Conservation (phyloP, 2,329 filamentous ascomycete species). For the Elsinoe ampelina region DNA sequence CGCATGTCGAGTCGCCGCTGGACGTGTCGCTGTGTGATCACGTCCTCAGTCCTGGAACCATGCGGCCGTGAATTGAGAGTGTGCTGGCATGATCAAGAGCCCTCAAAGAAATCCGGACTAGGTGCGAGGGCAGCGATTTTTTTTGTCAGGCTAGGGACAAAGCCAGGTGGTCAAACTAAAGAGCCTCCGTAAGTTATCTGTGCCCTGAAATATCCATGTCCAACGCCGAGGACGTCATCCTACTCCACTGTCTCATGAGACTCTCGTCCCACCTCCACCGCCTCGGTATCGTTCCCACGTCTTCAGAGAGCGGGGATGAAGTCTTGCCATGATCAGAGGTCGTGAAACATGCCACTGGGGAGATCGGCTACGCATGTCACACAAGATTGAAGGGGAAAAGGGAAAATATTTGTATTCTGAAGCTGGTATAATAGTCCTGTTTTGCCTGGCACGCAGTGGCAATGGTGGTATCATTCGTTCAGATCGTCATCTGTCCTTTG, state of each 20-base stretch:
- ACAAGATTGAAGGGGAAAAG: background rate
- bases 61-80: background rate
- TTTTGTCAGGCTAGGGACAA: background rate
- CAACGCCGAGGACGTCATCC: background rate
- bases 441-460: constrained; percentile 8
- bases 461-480: constrained; percentile 11
- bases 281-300: no score
- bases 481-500: constrained; percentile 6
- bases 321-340: background rate
- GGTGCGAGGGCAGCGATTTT: background rate
- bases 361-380: background rate
- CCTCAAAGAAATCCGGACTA: background rate
- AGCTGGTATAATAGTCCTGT: constrained; percentile 11
- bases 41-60: background rate
- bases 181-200: no score
- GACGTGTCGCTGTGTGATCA: background rate
- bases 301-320: no score
- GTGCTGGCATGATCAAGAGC: background rate
- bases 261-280: background rate
- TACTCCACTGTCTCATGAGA: background rate
- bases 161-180: background rate
- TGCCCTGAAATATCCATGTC: no score
- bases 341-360: background rate
- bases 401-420: background rate
- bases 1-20: background rate